phyloP scores from a whole-genome alignment of 176 grass and related monocot genomes.

The Oryza glumipatula region DNA sequence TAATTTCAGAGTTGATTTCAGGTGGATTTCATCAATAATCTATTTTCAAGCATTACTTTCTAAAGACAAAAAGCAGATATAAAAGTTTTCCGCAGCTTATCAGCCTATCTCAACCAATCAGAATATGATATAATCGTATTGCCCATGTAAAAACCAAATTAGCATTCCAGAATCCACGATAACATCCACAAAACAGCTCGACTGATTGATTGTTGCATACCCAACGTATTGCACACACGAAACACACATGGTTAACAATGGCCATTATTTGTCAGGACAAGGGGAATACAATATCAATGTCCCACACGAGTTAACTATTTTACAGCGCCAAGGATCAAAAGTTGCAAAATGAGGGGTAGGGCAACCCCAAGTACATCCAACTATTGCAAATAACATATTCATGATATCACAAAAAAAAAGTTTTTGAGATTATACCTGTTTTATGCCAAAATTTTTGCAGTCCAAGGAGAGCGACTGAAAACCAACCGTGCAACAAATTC shows the following conservation, averaged over 20 bases:
- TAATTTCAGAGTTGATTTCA: too few species aligned
- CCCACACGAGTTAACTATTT: constrained; percentile 38
- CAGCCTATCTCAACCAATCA: too few species aligned
- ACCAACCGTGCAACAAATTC: constrained; percentile 44
- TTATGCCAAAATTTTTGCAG: constrained; percentile 58
- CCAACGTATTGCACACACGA: not conserved
- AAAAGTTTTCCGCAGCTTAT: too few species aligned
- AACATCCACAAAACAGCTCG: not conserved
- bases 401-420: constrained; percentile 24
- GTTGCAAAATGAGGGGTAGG: not conserved
- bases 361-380: constrained; percentile 31
- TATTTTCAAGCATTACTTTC: too few species aligned
- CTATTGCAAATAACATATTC: constrained; percentile 24
- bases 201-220: not conserved
- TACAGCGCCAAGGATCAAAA: constrained; percentile 37
- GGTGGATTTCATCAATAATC: too few species aligned
- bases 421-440: constrained; percentile 43
- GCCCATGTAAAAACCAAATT: too few species aligned
- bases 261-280: constrained; percentile 33
- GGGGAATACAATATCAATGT: constrained; percentile 36
- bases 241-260: constrained; percentile 27
- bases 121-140: too few species aligned
- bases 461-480: constrained; percentile 24
- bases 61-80: too few species aligned
- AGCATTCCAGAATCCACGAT: too few species aligned